A percentile compares a stretch with the other conserved stretches of the same genome.
Evolutionary conservation across 2,329 filamentous ascomycete genomes (phyloP).

Genomic region (Mycosphaerella sp.): DNA sequence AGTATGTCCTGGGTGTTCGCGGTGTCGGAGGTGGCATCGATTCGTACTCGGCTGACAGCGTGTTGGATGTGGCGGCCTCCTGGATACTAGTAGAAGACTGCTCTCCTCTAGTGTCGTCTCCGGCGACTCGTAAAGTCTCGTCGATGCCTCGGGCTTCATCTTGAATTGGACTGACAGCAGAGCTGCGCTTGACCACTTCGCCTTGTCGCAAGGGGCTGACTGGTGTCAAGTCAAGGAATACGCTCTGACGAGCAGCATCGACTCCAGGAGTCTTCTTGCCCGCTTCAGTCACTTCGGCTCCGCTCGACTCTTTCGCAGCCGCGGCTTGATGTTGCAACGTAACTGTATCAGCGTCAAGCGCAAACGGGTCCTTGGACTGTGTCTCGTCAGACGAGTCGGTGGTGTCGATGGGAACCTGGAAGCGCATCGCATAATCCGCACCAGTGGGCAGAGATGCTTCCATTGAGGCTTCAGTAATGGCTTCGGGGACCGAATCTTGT

Average conservation of each 20-base stretch:
- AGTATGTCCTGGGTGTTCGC: constrained; percentile 30
- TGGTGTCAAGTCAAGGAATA: constrained; percentile 18
- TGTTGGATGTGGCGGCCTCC: constrained; percentile 4
- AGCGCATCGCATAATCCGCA: constrained; percentile 33
- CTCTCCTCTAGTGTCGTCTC: constrained; percentile 9
- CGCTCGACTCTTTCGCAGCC: constrained; percentile 16
- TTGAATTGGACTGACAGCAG: constrained; percentile 33
- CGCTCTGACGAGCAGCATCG: constrained; percentile 8
- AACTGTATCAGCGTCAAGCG: constrained; percentile 33
- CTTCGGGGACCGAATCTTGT: constrained; percentile 20
- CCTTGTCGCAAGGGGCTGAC: constrained; percentile 31
- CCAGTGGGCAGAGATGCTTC: constrained; percentile 24
- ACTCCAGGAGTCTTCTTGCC: constrained; percentile 14
- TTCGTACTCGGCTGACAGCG: constrained; percentile 15
- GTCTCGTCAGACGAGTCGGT: constrained; percentile 29
- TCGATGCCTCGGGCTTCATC: constrained; percentile 28
- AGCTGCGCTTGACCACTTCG: constrained; percentile 29
- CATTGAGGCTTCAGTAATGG: constrained; percentile 20
- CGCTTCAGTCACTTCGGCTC: constrained; percentile 5
- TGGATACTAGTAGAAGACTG: constrained; percentile 8
- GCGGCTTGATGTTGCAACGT: constrained; percentile 29
- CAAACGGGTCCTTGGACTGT: constrained; percentile 31
- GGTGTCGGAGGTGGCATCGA: constrained; percentile 27
- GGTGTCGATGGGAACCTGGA: constrained; percentile 29
- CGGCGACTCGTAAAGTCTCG: constrained; percentile 23